Evolutionary conservation across 2,329 filamentous ascomycete genomes (phyloP).

Genomic region (Chalara sp.): DNA sequence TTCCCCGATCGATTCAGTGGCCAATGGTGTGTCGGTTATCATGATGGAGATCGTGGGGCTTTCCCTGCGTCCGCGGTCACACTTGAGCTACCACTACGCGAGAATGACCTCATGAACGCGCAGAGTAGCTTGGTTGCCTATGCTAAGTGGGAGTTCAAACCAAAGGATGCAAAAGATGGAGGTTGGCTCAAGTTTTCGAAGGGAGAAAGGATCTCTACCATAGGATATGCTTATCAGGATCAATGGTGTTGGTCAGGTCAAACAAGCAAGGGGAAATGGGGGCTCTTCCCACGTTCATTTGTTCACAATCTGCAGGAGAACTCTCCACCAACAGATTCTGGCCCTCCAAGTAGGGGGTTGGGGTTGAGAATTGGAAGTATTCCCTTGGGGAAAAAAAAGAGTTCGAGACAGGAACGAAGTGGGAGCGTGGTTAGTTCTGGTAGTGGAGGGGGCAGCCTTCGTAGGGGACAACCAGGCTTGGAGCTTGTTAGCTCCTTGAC

Average conservation of each 20-base stretch:
- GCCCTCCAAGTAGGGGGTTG: neutral
- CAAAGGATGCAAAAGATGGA: conserved; percentile 21
- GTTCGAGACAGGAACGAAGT: conserved; percentile 6
- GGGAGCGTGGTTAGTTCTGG: conserved; percentile 7
- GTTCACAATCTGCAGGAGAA: conserved; percentile 16
- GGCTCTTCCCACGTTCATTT: conserved; percentile 23
- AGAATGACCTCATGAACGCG: conserved; percentile 21
- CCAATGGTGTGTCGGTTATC: conserved; percentile 25
- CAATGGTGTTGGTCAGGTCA: conserved; percentile 27
- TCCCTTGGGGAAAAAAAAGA: conserved; percentile 9
- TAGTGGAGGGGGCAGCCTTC: neutral
- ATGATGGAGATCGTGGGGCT: conserved; percentile 23
- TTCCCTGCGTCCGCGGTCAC: conserved; percentile 20
- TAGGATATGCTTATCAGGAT: conserved; percentile 23
- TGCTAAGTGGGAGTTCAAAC: conserved; percentile 27
- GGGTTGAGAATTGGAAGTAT: neutral
- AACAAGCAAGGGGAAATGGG: conserved; percentile 24
- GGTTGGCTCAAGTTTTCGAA: conserved; percentile 25
- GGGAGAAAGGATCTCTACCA: conserved; percentile 21
- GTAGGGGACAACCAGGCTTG: conserved; percentile 1
- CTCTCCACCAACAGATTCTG: neutral
- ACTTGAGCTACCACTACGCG: conserved; percentile 18
- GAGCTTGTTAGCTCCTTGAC: conserved; percentile 5
- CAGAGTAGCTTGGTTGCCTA: conserved; percentile 17
- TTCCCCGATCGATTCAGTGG: conserved; percentile 23